Evolutionary conservation across 2,329 filamentous ascomycete species (phyloP).

Genomic region (Seiridium unicorne): DNA sequence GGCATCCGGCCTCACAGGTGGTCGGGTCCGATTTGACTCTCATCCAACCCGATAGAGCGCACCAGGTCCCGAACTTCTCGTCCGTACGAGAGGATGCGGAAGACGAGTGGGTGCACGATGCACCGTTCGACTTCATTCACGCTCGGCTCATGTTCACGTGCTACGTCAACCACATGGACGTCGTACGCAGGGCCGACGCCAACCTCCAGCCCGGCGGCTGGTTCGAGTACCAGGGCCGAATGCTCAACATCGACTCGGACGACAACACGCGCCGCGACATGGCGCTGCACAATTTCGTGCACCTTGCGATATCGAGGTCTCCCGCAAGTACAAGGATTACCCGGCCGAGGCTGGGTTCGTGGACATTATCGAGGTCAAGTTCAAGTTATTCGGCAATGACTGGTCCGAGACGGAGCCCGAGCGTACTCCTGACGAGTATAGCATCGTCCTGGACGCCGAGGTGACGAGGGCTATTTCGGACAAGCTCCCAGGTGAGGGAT

Average conservation of each 20-base stretch:
- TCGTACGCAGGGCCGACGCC: neutral
- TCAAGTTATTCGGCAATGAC: slow-evolving; percentile 2
- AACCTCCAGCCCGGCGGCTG: slow-evolving; percentile 8
- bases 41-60: slow-evolving; percentile 3
- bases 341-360: slow-evolving; percentile 5
- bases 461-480: neutral
- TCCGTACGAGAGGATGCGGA: slow-evolving; percentile 6
- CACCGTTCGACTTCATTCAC: neutral
- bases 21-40: slow-evolving; percentile 8
- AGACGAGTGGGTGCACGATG: neutral
- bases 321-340: slow-evolving; percentile 9
- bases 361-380: slow-evolving; percentile 1
- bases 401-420: neutral
- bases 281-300: neutral
- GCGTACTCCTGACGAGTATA: neutral
- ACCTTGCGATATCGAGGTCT: slow-evolving; percentile 5
- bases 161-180: neutral
- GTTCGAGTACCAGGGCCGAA: slow-evolving; percentile 8
- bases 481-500: neutral
- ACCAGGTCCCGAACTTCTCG: neutral
- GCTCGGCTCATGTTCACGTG: slow-evolving; percentile 9
- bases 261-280: slow-evolving; percentile 1
- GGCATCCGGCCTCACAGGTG: slow-evolving; percentile 3
- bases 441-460: neutral
- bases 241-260: slow-evolving; percentile 5